Evolutionary conservation across 1,139 yeast genomes (phyloP).

Genomic region (Hyphopichia khmerensis): DNA sequence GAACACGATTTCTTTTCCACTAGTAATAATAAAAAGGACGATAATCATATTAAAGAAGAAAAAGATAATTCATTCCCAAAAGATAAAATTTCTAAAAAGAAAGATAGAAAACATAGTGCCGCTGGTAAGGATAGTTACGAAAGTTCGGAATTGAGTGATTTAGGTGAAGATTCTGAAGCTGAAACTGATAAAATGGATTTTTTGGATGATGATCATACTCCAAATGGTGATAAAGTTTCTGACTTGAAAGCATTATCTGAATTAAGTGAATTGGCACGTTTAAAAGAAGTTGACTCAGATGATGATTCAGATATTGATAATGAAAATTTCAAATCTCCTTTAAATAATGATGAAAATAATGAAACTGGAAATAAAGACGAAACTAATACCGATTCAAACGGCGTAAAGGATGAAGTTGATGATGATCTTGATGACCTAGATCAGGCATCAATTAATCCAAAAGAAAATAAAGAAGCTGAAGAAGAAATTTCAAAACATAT

Average conservation of each 20-base stretch:
- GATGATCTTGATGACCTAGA: conserved; percentile 6
- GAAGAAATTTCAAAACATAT: conserved; percentile 6
- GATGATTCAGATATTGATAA: conserved; percentile 17
- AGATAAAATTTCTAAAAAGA: background rate
- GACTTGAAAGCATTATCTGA: conserved; percentile 41
- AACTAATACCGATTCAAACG: background rate
- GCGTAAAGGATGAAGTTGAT: background rate
- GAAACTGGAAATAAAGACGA: background rate
- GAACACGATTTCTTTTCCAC: conserved; percentile 6
- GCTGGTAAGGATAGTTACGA: conserved; percentile 28
- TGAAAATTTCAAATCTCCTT: conserved; percentile 4
- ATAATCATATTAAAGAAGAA: conserved; percentile 6
- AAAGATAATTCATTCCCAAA: conserved; percentile 13
- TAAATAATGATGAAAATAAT: background rate
- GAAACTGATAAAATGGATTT: conserved; percentile 77
- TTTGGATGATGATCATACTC: conserved; percentile 35
- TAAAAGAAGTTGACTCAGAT: conserved; percentile 38
- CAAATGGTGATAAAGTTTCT: conserved; percentile 25
- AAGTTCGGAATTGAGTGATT: conserved; percentile 52
- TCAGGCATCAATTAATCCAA: conserved; percentile 4
- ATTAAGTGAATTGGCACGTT: conserved; percentile 42
- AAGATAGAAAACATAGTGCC: background rate
- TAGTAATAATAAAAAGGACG: conserved; percentile 8
- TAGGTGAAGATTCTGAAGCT: conserved; percentile 69
- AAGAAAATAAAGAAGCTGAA: conserved; percentile 7